These are phyloP conservation scores for Epichloe brachyelytri DNA, from an alignment of 2,329 filamentous ascomycete genomes.

Conservation along the genomic window DNA sequence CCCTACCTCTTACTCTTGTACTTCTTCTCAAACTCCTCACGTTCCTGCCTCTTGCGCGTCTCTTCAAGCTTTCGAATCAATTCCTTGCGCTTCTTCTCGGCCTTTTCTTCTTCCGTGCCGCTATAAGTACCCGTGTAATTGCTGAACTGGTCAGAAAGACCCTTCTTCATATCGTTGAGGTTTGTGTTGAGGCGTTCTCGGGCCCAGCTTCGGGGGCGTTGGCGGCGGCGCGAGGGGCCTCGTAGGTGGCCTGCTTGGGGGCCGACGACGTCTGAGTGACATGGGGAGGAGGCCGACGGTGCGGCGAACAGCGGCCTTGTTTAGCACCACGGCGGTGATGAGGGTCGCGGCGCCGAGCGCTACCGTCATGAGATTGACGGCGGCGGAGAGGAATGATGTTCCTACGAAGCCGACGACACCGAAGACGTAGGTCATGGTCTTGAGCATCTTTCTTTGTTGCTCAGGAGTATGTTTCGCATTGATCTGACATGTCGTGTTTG, in stretches of 20 bases:
- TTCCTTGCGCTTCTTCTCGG: slow-evolving; percentile 22
- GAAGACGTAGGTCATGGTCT: slow-evolving; percentile 30
- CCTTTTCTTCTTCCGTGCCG: slow-evolving; percentile 20
- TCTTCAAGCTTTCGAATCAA: slow-evolving; percentile 22
- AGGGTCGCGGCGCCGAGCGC: slow-evolving; percentile 26
- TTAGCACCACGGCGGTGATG: slow-evolving; percentile 25
- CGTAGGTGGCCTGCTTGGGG: slow-evolving; percentile 17
- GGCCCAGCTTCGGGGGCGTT: slow-evolving; percentile 9
- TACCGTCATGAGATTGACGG: slow-evolving; percentile 34
- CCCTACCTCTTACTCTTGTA: slow-evolving; percentile 20
- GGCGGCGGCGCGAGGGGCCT: slow-evolving; percentile 19
- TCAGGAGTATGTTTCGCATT: slow-evolving; percentile 21
- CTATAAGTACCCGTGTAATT: slow-evolving; percentile 22
- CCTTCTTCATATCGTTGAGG: slow-evolving; percentile 25
- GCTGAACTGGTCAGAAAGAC: slow-evolving; percentile 20
- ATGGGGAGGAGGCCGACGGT: slow-evolving; percentile 24
- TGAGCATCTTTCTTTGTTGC: slow-evolving; percentile 23
- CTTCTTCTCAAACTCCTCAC: slow-evolving; percentile 27
- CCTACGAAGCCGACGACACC: slow-evolving; percentile 30
- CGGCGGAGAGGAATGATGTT: slow-evolving; percentile 34
- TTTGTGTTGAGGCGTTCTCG: slow-evolving; percentile 20
- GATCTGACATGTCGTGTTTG: slow-evolving; percentile 14
- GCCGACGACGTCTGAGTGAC: slow-evolving; percentile 8
- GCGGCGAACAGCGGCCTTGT: slow-evolving; percentile 25
- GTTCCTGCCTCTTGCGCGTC: slow-evolving; percentile 22